phyloP scores from a whole-genome alignment of 139 green algal species.

The Picochlorum sp. region DNA sequence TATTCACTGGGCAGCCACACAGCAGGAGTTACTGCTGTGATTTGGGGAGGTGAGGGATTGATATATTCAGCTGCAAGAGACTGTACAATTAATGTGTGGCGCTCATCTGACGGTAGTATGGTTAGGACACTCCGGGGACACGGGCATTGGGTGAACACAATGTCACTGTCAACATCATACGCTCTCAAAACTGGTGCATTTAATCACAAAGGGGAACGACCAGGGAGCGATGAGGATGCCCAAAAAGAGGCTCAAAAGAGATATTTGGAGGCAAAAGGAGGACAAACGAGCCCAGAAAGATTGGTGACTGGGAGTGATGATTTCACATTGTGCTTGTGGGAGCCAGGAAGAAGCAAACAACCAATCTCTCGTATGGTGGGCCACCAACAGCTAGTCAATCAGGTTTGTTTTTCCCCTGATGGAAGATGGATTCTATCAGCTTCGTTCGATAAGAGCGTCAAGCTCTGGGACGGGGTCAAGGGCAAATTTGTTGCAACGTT shows the following conservation, averaged over 20 bases:
- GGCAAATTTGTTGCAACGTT: slow-evolving; percentile 88
- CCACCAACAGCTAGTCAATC: slow-evolving; percentile 95
- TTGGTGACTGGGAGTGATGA: slow-evolving; percentile 93
- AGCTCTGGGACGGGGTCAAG: slow-evolving; percentile 91
- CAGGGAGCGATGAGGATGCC: slow-evolving; percentile 26
- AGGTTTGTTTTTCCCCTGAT: slow-evolving; percentile 94
- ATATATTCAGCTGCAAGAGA: slow-evolving; percentile 83
- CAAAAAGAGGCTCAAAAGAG: slow-evolving; percentile 40
- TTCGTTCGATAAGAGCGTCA: slow-evolving; percentile 96
- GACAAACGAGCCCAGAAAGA: slow-evolving; percentile 53
- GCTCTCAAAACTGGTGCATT: slow-evolving; percentile 81
- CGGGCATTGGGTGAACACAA: slow-evolving; percentile 96
- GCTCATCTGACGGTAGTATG: slow-evolving; percentile 65
- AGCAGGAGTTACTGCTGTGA: slow-evolving; percentile 66
- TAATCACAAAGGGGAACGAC: slow-evolving; percentile 74
- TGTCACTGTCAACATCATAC: slow-evolving; percentile 78
- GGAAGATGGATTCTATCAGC: slow-evolving; percentile 82
- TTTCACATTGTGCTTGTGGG: slow-evolving; percentile 96
- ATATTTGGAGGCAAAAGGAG: slow-evolving; percentile 52
- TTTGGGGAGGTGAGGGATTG: slow-evolving; percentile 87
- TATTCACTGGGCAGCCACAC: slow-evolving; percentile 57
- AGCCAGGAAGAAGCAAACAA: slow-evolving; percentile 54
- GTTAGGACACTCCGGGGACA: slow-evolving; percentile 80
- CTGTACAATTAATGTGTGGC: slow-evolving; percentile 83
- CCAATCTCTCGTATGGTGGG: slow-evolving; percentile 83